Evolutionary conservation across 1,139 yeast species (phyloP).

Genomic region (Taiozyma onychis): DNA sequence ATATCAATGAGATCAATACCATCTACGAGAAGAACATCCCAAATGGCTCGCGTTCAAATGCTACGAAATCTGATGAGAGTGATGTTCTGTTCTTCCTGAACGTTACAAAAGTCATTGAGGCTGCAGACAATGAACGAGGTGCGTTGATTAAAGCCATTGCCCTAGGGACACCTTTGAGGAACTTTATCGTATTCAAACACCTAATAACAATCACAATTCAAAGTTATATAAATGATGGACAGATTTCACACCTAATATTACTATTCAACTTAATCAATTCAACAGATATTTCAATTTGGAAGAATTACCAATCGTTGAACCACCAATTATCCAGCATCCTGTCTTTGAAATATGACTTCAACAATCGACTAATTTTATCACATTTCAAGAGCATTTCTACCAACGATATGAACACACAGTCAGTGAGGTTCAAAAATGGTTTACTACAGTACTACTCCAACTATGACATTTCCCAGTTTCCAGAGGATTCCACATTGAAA

Average conservation of each 20-base stretch:
- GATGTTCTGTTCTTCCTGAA: conserved; percentile 16
- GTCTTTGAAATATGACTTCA: conserved; percentile 14
- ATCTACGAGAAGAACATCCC: conserved; percentile 13
- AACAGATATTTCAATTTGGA: conserved; percentile 20
- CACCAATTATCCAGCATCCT: conserved; percentile 12
- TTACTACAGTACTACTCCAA: conserved; percentile 14
- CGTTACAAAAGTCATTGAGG: conserved; percentile 11
- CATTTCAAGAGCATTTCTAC: conserved; percentile 14
- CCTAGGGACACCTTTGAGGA: conserved; percentile 17
- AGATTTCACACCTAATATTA: conserved; percentile 13
- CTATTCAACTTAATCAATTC: conserved; percentile 19
- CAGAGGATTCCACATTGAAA: conserved; percentile 8
- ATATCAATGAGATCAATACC: conserved; percentile 16
- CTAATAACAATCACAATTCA: conserved; percentile 17
- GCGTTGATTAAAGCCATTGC: conserved; percentile 17
- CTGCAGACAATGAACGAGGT: conserved; percentile 14
- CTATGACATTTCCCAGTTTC: conserved; percentile 2
- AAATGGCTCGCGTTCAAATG: conserved; percentile 1
- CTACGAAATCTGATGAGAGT: conserved; percentile 4
- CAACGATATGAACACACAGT: conserved; percentile 7
- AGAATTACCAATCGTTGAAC: conserved; percentile 8
- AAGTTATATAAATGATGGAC: conserved; percentile 13
- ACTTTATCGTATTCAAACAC: conserved; percentile 19
- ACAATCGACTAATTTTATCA: conserved; percentile 14
- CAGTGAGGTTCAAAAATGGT: conserved; percentile 17